Percentiles rank a stretch among this genome's conserved stretches.
These are phyloP conservation scores for Ogataea sp. DNA, from an alignment of 805 yeast genomes.

Conservation along the genomic window DNA sequence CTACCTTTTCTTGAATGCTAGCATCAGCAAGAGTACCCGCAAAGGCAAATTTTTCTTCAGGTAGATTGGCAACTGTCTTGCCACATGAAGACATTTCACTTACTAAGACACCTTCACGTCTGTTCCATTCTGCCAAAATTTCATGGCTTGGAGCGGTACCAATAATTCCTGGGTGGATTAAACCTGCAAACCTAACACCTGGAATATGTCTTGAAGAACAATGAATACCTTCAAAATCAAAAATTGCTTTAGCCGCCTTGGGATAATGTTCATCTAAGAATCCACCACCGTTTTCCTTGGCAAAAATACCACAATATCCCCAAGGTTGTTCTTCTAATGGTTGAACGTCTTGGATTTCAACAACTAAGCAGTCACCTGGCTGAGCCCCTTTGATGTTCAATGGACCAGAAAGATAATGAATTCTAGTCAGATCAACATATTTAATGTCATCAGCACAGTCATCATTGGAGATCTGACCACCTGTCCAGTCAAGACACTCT, in stretches of 20 bases:
- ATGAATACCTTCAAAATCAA: slow-evolving; percentile 44
- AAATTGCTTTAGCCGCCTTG: slow-evolving; percentile 42
- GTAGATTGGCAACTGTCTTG: slow-evolving; percentile 33
- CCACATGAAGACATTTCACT: slow-evolving; percentile 26
- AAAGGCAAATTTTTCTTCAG: slow-evolving; percentile 25
- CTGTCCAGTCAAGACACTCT: slow-evolving; percentile 47
- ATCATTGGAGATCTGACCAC: slow-evolving; percentile 8
- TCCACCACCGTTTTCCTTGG: slow-evolving; percentile 43
- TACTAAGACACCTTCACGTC: slow-evolving; percentile 31
- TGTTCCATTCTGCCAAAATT: slow-evolving; percentile 36
- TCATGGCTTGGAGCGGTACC: slow-evolving; percentile 43
- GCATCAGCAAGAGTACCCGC: slow-evolving; percentile 30
- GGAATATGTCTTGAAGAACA: slow-evolving; percentile 44
- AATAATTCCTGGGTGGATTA: slow-evolving; percentile 43
- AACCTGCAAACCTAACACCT: slow-evolving; percentile 39
- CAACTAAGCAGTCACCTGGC: slow-evolving; percentile 41
- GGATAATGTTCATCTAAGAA: slow-evolving; percentile 42
- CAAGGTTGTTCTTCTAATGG: slow-evolving; percentile 44
- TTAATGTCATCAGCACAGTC: slow-evolving; percentile 42
- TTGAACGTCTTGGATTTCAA: slow-evolving; percentile 43
- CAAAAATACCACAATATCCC: slow-evolving; percentile 45
- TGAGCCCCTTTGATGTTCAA: slow-evolving; percentile 35
- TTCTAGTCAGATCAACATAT: slow-evolving; percentile 34
- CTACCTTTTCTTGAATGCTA: slow-evolving; percentile 18
- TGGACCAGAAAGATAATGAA: slow-evolving; percentile 45